A percentile compares a stretch with the other conserved stretches of the same genome.
Evolutionary conservation across 225 moss, liverwort and hornwort genomes (phyloP).

Genomic region (Polytrichum commune): DNA sequence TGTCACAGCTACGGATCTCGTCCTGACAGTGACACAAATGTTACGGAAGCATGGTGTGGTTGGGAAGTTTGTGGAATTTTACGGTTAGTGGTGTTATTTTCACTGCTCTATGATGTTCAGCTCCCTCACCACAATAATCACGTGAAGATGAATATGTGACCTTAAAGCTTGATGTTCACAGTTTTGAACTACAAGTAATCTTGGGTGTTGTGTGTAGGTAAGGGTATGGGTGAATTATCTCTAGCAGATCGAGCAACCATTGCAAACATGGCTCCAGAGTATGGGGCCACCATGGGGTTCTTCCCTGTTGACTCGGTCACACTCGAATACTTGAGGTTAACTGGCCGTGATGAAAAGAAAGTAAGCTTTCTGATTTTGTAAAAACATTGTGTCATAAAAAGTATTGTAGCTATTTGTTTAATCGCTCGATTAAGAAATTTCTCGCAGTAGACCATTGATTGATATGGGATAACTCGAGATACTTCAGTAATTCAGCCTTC

Average conservation of each 20-base stretch:
- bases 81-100: constrained; percentile 49
- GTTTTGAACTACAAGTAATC: too few species aligned
- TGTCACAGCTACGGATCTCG: constrained; percentile 96
- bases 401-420: neutral
- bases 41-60: constrained; percentile 95
- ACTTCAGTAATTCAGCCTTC: too few species aligned
- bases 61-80: constrained; percentile 96
- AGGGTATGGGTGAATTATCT: constrained; percentile 76
- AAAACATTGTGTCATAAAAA: neutral
- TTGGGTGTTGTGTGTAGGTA: constrained; percentile 42
- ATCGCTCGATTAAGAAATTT: too few species aligned
- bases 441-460: too few species aligned
- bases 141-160: too few species aligned
- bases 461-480: too few species aligned
- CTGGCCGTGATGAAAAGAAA: constrained; percentile 82
- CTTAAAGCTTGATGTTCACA: too few species aligned
- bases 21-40: constrained; percentile 88
- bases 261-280: constrained; percentile 96
- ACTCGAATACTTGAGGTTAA: constrained; percentile 83
- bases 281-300: constrained; percentile 96
- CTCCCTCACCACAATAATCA: too few species aligned
- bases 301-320: constrained; percentile 92
- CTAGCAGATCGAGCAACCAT: constrained; percentile 93
- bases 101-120: neutral
- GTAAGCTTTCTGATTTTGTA: constrained; percentile 25